Conservation (phyloP, 352 stramenopile genomes). For the Pythium myriotylum region DNA sequence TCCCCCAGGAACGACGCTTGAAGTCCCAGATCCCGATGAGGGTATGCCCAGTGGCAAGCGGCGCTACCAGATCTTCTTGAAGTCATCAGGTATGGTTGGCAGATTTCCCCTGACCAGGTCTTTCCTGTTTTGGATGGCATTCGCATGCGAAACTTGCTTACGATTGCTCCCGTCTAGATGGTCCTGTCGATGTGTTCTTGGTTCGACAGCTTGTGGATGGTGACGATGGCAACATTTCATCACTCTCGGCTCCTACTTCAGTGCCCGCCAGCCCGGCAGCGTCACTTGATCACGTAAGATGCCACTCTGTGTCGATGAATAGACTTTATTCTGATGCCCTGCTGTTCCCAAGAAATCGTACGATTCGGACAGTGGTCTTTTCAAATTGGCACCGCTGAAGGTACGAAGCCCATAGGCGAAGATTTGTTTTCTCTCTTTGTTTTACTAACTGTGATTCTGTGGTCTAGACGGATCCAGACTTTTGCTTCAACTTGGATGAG, state of each 20-base stretch:
- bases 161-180: constrained; percentile 53
- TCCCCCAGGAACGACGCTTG: constrained; percentile 92
- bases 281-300: constrained; percentile 59
- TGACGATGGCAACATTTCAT: constrained; percentile 20
- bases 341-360: constrained; percentile 59
- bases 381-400: constrained; percentile 87
- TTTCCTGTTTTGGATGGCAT: neutral
- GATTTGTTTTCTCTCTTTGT: neutral
- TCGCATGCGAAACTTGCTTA: neutral
- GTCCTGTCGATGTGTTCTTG: constrained; percentile 91
- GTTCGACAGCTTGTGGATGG: constrained; percentile 63
- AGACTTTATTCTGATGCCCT: neutral
- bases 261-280: constrained; percentile 38
- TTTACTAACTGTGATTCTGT: neutral
- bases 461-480: constrained; percentile 79
- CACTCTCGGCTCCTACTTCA: constrained; percentile 16
- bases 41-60: constrained; percentile 88
- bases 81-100: constrained; percentile 62
- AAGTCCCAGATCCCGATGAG: constrained; percentile 94
- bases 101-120: neutral
- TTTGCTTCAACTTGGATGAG: constrained; percentile 89
- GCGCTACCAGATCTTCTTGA: constrained; percentile 95
- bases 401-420: constrained; percentile 33
- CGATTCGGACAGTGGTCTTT: constrained; percentile 80
- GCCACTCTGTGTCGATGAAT: neutral